Percentiles rank a stretch among this genome's conserved stretches.
Evolutionary conservation across 2,329 filamentous ascomycete genomes (phyloP).

Genomic region (Epichloe aotearoae): DNA sequence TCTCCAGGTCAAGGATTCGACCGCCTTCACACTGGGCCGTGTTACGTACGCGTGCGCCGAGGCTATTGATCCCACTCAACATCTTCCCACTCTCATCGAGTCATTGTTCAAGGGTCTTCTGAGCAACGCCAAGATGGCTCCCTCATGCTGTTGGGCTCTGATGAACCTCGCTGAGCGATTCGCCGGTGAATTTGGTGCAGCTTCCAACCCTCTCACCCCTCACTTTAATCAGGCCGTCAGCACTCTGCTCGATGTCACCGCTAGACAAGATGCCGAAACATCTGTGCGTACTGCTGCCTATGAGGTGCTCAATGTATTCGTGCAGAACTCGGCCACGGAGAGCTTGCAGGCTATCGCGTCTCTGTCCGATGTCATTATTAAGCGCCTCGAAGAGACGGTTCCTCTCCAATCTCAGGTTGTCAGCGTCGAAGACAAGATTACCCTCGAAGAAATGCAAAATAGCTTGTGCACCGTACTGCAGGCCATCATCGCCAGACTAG

Average conservation of each 20-base stretch:
- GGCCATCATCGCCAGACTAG: conserved; percentile 80
- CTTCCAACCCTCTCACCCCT: conserved; percentile 69
- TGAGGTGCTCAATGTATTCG: conserved; percentile 90
- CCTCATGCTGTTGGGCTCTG: conserved; percentile 96
- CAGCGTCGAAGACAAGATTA: conserved; percentile 91
- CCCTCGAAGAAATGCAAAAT: conserved; percentile 94
- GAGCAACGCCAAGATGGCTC: conserved; percentile 90
- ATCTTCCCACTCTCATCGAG: conserved; percentile 73
- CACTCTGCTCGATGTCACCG: conserved; percentile 74
- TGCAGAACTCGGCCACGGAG: conserved; percentile 79
- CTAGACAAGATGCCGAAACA: conserved; percentile 69
- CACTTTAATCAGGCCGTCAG: conserved; percentile 90
- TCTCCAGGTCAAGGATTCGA: conserved; percentile 87
- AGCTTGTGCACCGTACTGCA: conserved; percentile 85
- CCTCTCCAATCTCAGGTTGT: conserved; percentile 86
- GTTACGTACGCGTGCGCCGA: conserved; percentile 91
- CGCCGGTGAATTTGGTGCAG: conserved; percentile 66
- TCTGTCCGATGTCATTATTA: conserved; percentile 76
- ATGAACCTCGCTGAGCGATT: conserved; percentile 98
- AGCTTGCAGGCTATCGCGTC: conserved; percentile 68
- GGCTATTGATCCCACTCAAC: conserved; percentile 72
- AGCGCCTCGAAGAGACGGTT: conserved; percentile 81
- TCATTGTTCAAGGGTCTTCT: conserved; percentile 83
- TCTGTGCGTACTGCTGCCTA: conserved; percentile 90
- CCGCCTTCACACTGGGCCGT: conserved; percentile 87